Base-by-base conservation (phyloP, 257 asterid species). In the Capsicum rhomboideum region DNA sequence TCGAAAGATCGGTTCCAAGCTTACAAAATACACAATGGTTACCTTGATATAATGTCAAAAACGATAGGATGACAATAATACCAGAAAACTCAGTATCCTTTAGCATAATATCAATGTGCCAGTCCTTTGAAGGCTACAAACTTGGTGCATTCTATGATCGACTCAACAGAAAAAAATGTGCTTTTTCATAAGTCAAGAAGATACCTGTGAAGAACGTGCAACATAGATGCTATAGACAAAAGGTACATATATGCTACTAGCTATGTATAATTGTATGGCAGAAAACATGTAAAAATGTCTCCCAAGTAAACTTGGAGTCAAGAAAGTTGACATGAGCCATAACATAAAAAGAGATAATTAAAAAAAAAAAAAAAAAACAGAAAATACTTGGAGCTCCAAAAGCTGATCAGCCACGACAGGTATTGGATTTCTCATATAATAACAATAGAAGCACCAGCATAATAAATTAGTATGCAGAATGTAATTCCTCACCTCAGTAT, bases 401-500 rank as follows among this genome's bases (percentile, higher is more conserved):
- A 74, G 37, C 78, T 37, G 17, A 40, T 20, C 54, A 71, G 79
- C 79, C 54, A 10, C 31, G n/a, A 20, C 26, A 71, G 6, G 11
- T 50, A 75, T 61, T 49, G n/a, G 17, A 23, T 16, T 14, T 26
- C 61, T 23, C 44, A 75, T 23, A 26, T 4, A 49, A 75, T 49
- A 49, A 75, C 61, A 49, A 23, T 75, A 75, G 49, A 26, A 49
- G 81, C 81, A 16, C 26, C 16, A 14, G 44, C 37, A 49, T 72
- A 75, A 46, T 49, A 46, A 74, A 26, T 61, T 11, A 49, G 26
- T 75, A 14, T 17, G n/a, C 44, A 75, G 44, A 46, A 75, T 49
- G 61, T 4, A 37, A 85, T 54, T 84, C 42, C 82, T 67, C 86
- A 93, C 98, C 97, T 91, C 98, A 84, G 53, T 46, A 80, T 91